Evolutionary conservation across 78 protist species (phyloP), one percentile per base, ranked within the genome.

Genomic region (Dictyostelium citrinum): DNA sequence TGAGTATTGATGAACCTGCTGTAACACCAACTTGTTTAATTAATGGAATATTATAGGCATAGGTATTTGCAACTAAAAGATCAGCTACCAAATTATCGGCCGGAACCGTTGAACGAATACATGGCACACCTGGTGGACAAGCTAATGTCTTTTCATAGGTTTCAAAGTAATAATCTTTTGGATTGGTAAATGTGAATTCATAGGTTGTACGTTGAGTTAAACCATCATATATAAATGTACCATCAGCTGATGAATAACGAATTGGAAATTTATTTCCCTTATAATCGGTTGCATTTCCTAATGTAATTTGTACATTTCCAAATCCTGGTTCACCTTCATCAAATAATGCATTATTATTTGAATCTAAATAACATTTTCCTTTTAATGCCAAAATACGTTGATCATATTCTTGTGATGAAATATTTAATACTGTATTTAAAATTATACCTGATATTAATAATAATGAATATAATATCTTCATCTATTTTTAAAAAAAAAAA

Each of bases 281-380:
- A 14, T 58, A 33, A 78, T 78, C 68, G 1, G 83, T 78, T 78
- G 68, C 22, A 78, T 78, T 46, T 46, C 39, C 39, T 22, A 80
- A 8, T 9, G 31, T 6, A 55, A 80, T 55, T 29, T 5, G 16
- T 5, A 80, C 84, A 55, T 46, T 70, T 12, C 37, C 41, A 55
- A 80, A 80, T 27, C 81, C 68, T n/a, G 90, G 90, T 55, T 83
- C 90, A 35, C 90, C 90, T 7, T 43, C 43, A 61, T 83, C 78
- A 51, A 37, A 72, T 1, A 61, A 17, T 16, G 67, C 39, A 72
- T 83, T 67, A 0, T 12, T 12, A 51, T 83, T 83, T 58, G 64
- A 35, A 80, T 80, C 84, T 33, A 31, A 12, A 55, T 55, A 80
- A 35, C 74, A 55, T 12, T 12, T 16, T 55, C 84, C 84, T 43